Evolutionary conservation across 2,329 filamentous ascomycete species (phyloP), one percentile per base, ranked within the genome.

Genomic region (Paradendryphiella salina): DNA sequence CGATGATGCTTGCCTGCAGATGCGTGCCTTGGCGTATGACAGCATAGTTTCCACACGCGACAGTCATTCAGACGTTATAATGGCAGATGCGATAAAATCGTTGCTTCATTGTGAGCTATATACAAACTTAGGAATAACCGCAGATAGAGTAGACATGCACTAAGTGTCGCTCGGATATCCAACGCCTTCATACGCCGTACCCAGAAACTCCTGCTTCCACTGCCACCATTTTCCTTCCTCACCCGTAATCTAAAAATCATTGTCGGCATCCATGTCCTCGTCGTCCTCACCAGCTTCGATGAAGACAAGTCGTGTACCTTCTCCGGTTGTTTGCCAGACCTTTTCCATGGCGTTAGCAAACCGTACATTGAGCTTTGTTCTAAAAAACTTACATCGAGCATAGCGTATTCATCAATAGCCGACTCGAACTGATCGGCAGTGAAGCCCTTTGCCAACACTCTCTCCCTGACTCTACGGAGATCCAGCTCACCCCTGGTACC

Each of bases 361-460:
- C 29, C 1, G 29, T 54, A 59, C 46, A 8, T 15, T 11, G 33
- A 7, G 3, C 17, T 26, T 13, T 11, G 11, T 10, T 7, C 5
- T 23, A 13, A 41, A 39, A 3, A 47, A 67, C 92, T 90, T 79
- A 97, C 94, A 79, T 96, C 89, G 54, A 96, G 77, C 60, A 83
- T 79, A 2, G 89, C 86, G 75, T 99, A 97, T 78, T 96, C 93
- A 56, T 96, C 87, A 70, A 99, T 80, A 15, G 92, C 87, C 61
- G 83, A 83, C 67, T 89, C 81, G 77, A 96, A 91, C 74, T 99
- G 92, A 74, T 97, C 90, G 59, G 91, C 87, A 0, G 93, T 99
- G 74, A 96, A 99, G 2, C 94, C 94, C 82, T 96, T 96, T 45
- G 92, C 94, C 65, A 97, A 81, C 23, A 99, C 91, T 60, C 94